Evolutionary conservation across 495 filamentous ascomycete species (phyloP), one percentile per base, ranked within the genome.

Genomic region (Penicillium simplicissimum): DNA sequence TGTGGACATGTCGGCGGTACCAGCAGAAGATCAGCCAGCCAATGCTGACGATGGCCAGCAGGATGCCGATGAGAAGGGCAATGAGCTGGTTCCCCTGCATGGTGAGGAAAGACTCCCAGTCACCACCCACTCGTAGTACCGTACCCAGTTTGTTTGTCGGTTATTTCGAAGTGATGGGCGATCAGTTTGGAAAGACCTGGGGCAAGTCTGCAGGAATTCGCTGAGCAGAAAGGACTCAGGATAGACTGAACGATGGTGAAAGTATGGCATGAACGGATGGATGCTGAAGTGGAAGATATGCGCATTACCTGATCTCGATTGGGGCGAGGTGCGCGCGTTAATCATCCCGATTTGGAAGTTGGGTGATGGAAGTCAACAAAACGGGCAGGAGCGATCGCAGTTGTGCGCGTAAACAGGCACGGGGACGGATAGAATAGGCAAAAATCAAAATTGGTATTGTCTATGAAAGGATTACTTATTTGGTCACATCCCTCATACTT

Each of bases 31-130:
- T 15, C 13, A 57, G 8, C 31, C 49, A 61, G 1, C 55, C 62
- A 14, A 59, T 25, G 6, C 52, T 14, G 25, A 59, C 1, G 19
- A 65, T 15, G n/a, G 31, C 14, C 11, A 68, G 33, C 48, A 62
- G 21, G 13, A 65, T 23, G 1, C 51, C 58, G 15, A 65, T 57
- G 42, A 65, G 21, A 4, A 65, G 11, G 2, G 55, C 59, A n/a
- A 65, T 62, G 5, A 64, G 1, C 21, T 36, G n/a, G 40, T 65
- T 68, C 35, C 56, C 59, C 11, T 57, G 14, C 66, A 68, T 65
- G 4, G 14, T 47, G 31, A 28, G 10, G 4, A 28, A 45, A 21
- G 21, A 8, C 19, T 55, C 14, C 25, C 23, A 42, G 15, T 19
- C 15, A 42, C 11, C 14, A 7, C 3, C 3, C 33, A 17, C 49